Percentiles rank a stretch among this genome's conserved stretches.
Evolutionary conservation across 2,329 filamentous ascomycete species (phyloP).

Genomic region (Ilyonectria robusta): DNA sequence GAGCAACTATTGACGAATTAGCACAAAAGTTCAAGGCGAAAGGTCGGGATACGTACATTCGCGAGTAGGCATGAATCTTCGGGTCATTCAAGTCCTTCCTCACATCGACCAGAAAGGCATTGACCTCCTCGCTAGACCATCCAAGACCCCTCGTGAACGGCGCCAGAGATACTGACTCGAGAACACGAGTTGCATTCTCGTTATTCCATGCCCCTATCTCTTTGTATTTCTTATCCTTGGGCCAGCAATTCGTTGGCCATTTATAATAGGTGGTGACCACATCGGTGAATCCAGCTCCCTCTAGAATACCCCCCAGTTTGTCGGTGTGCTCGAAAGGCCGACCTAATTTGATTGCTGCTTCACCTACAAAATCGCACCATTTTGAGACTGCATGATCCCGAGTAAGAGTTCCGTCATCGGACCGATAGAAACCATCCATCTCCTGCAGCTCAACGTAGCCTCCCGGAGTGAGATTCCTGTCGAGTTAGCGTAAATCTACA

Average conservation of each 20-base stretch:
- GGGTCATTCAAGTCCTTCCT: constrained; percentile 32
- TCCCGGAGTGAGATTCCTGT: constrained; percentile 36
- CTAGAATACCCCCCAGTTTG: constrained; percentile 27
- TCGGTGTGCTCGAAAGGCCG: not conserved
- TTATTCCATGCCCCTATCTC: constrained; percentile 24
- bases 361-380: constrained; percentile 31
- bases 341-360: constrained; percentile 37
- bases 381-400: constrained; percentile 30
- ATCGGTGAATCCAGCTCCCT: constrained; percentile 17
- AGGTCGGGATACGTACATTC: constrained; percentile 19
- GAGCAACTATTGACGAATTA: not conserved
- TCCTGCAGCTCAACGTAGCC: constrained; percentile 41
- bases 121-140: constrained; percentile 30
- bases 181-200: constrained; percentile 2
- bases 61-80: constrained; percentile 33
- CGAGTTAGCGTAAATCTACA: not conserved
- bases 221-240: constrained; percentile 13
- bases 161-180: constrained; percentile 13
- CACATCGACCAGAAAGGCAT: constrained; percentile 21
- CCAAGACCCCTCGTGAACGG: constrained; percentile 27
- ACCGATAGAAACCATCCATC: constrained; percentile 28
- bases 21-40: not conserved
- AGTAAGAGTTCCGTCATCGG: constrained; percentile 39
- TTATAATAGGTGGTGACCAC: constrained; percentile 8
- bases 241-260: constrained; percentile 27